Evolutionary conservation across 1,284 basidiomycete genomes (phyloP), one percentile per base, ranked within the genome.

Genomic region (Pascua sp.): DNA sequence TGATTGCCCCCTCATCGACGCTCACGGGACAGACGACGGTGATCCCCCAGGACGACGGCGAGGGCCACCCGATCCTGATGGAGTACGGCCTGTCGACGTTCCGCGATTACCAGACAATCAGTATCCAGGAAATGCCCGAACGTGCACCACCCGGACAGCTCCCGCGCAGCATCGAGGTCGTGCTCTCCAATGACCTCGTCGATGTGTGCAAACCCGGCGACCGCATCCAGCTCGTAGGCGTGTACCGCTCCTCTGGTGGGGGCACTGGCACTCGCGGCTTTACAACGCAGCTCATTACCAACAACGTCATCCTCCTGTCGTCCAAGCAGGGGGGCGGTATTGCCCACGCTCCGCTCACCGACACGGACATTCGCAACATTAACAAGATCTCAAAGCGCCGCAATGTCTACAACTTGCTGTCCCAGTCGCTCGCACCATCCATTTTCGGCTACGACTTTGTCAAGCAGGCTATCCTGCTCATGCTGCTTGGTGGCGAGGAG

Each of bases 91-190:
- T 89, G 62, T 92, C 90, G 70, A 85, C 88, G 7, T 99, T 96
- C 81, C 84, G 91, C 57, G 96, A 99, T 78, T 91, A 98, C 78
- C 96, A 99, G 78, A 86, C 91, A 64, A 91, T 98, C 71, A 92
- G 88, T 71, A 97, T 99, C 62, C 96, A 99, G 78, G 96, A 99
- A 75, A 98, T 98, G 95, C 96, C 96, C 1, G 96, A 99, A 78
- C 86, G 95, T 13, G 94, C 96, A 9, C 96, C 96, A 16, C 89
- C 96, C 17, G 96, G 96, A 36, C 95, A 98, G 77, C 81, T 99
- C 46, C 96, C 96, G 44, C 84, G 96, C 43, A 93, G 91, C 69
- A 90, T 94, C 45, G 96, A 98, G 72, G 88, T 98, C 50, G 91
- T 98, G 44, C 80, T 98, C 67, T 92, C 97, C 65, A 95, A 98